These are phyloP conservation scores for Paecilomyces formosus DNA, from an alignment of 2,329 filamentous ascomycete genomes.

Conservation along the genomic window DNA sequence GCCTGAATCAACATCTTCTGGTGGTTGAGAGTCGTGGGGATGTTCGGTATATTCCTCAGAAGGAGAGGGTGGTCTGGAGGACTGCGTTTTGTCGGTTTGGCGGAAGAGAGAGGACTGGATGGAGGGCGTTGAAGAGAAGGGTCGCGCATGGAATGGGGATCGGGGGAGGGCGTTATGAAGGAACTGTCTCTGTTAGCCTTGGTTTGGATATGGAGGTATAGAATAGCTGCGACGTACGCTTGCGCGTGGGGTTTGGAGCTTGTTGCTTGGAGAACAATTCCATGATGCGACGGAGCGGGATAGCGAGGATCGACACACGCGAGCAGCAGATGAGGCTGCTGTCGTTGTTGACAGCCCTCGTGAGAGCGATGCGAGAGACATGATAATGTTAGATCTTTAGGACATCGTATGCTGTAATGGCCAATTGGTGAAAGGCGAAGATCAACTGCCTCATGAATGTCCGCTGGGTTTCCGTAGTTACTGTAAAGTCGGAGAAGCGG, in stretches of 20 bases:
- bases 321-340: not conserved
- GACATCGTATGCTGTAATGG: not conserved
- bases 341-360: not conserved
- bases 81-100: not conserved
- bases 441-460: not conserved
- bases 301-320: not conserved
- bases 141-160: not conserved
- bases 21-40: not conserved
- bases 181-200: not conserved
- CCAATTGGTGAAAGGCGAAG: not conserved
- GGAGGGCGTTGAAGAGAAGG: not conserved
- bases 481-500: not conserved
- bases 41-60: not conserved
- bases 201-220: not conserved
- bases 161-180: not conserved
- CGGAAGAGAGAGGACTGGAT: not conserved
- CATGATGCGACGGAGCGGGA: not conserved
- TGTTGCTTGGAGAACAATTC: not conserved
- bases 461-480: not conserved
- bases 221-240: not conserved
- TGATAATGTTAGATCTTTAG: not conserved
- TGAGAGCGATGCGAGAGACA: not conserved
- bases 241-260: not conserved
- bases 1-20: constrained; percentile 6
- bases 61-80: not conserved